Evolutionary conservation across 257 asterid species (phyloP), one percentile per base, ranked within the genome.

Genomic region (Solanum bulbocastanum): DNA sequence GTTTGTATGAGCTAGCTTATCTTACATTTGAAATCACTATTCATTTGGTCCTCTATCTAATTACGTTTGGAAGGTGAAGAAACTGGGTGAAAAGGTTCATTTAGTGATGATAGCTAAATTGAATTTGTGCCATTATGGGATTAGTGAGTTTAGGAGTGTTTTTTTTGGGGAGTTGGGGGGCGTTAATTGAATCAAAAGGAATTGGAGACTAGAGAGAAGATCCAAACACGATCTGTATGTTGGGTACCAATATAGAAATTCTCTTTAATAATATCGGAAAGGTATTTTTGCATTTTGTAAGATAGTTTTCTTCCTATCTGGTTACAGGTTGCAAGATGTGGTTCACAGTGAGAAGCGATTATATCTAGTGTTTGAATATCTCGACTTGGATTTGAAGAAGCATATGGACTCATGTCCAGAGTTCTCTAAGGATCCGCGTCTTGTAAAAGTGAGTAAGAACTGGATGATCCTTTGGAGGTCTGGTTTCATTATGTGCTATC

Each of bases 371-470:
- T 97, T 97, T 93, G 99, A 97, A 92, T 97, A 96, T 88, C 95
- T 97, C 90, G 99, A 97, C 92, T 92, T 96, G 95, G 98, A 97
- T 90, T 91, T 97, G 95, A 97, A 96, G 95, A 97, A 97, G 87
- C 99, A 97, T 88, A 97, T 97, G 99, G 99, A 97, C 91, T 90
- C 99, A 35, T 93, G 94, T 88, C 99, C 99, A 62, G 98, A 95
- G 39, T 94, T 97, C 92, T 91, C 98, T 6, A 89, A 96, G 95
- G 94, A 96, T 91, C 98, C 95, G 83, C 95, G 92, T 72, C 87
- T 91, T 52, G 92, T 94, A 81, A 97, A 94, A 92, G 99, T 96
- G 91, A 91, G 97, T 92, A 86, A 82, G 84, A 90, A 90, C 83
- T 84, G 82, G 89, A 85, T 81, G 90, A 62, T 79, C 27, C 83